Percentiles rank a stretch among this genome's conserved stretches.
Conservation (phyloP, 306 rosid genomes). For the Argentina anserina region DNA sequence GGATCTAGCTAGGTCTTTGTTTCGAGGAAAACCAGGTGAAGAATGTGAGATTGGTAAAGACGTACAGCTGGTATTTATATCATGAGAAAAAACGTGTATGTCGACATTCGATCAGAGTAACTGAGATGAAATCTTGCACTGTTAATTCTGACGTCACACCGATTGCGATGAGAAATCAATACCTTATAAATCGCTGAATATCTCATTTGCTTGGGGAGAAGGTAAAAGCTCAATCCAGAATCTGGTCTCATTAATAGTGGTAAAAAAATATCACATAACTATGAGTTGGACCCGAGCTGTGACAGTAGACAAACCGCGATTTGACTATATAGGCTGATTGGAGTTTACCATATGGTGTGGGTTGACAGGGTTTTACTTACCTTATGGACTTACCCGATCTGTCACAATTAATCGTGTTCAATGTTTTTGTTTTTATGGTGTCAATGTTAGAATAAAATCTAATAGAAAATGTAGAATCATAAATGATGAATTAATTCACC, state of each 20-base stretch:
- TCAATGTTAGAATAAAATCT: no score
- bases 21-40: background rate
- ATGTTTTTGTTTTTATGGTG: no score
- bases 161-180: background rate
- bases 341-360: background rate
- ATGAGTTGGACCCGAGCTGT: background rate
- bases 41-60: constrained; percentile 31
- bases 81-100: background rate
- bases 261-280: background rate
- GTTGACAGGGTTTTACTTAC: background rate
- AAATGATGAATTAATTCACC: no score
- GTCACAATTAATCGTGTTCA: background rate
- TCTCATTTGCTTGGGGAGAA: background rate
- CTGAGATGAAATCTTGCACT: background rate
- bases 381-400: background rate
- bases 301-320: background rate
- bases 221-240: background rate
- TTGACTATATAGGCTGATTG: background rate
- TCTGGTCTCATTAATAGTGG: background rate
- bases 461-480: no score
- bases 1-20: background rate
- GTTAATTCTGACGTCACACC: background rate
- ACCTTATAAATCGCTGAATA: background rate
- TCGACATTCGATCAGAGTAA: background rate
- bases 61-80: constrained; percentile 45